Percentiles rank a stretch among this genome's conserved stretches.
These are phyloP conservation scores for Erigeron canadensis DNA, from an alignment of 129 eudicot genomes.

Conservation along the genomic window DNA sequence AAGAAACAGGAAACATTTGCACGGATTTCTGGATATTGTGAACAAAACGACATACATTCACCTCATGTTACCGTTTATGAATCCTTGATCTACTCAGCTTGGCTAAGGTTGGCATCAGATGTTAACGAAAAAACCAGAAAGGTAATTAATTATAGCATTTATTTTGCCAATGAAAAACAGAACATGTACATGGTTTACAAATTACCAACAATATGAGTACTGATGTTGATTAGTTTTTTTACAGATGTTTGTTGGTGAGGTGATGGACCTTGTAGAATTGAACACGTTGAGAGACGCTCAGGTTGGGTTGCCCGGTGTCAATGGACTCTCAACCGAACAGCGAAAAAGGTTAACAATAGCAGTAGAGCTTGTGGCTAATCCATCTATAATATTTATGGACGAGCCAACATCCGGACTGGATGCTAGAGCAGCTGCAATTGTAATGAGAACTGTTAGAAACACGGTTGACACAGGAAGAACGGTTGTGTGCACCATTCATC, in stretches of 20 bases:
- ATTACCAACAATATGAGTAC: too few relatives aligned
- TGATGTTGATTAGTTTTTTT: too few relatives aligned
- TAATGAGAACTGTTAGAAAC: conserved; percentile 56
- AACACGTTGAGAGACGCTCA: background rate
- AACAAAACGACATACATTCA: conserved; percentile 73
- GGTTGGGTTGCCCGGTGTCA: background rate
- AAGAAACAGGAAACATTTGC: conserved; percentile 64
- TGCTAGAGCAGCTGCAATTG: conserved; percentile 62
- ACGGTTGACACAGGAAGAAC: conserved; percentile 61
- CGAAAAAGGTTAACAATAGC: background rate
- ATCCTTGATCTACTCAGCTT: conserved; percentile 35
- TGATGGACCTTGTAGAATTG: background rate
- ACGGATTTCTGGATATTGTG: conserved; percentile 79
- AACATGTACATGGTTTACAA: too few relatives aligned
- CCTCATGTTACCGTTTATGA: conserved; percentile 71
- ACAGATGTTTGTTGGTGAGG: background rate
- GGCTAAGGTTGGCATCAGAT: conserved; percentile 35
- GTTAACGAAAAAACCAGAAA: conserved; percentile 40
- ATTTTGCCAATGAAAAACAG: too few relatives aligned
- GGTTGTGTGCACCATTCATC: conserved; percentile 63
- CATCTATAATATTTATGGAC: background rate
- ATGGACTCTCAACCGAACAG: background rate
- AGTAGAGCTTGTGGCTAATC: background rate
- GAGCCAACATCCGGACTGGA: conserved; percentile 41
- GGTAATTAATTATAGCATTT: background rate